A percentile compares a stretch with the other conserved stretches of the same genome.
These are phyloP conservation scores for Xylaria digitata DNA, from an alignment of 2,329 filamentous ascomycete genomes.

Conservation along the genomic window DNA sequence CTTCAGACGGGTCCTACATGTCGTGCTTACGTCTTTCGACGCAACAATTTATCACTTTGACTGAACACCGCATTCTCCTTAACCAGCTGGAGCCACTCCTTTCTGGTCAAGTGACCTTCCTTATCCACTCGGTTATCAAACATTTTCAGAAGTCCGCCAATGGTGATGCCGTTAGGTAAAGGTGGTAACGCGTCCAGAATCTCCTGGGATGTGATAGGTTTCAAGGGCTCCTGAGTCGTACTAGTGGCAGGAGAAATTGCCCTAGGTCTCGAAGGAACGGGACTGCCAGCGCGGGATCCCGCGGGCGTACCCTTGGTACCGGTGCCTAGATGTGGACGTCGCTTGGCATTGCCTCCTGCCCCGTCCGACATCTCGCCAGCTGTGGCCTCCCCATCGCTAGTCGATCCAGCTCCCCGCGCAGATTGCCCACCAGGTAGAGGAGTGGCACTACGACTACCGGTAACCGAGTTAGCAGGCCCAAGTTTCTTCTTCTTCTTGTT, in stretches of 20 bases:
- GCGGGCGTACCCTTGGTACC: slow-evolving; percentile 63
- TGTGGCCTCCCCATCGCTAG: slow-evolving; percentile 79
- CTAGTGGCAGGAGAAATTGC: slow-evolving; percentile 52
- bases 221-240: slow-evolving; percentile 29
- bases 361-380: slow-evolving; percentile 74
- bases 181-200: slow-evolving; percentile 65
- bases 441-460: slow-evolving; percentile 66
- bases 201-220: slow-evolving; percentile 61
- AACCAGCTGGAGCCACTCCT: slow-evolving; percentile 70
- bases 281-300: slow-evolving; percentile 72
- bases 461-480: slow-evolving; percentile 55
- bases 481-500: slow-evolving; percentile 75
- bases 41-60: slow-evolving; percentile 65
- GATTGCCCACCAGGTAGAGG: slow-evolving; percentile 62
- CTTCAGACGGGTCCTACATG: background rate
- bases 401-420: slow-evolving; percentile 65
- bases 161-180: slow-evolving; percentile 62
- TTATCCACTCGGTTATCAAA: slow-evolving; percentile 66
- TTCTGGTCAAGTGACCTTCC: slow-evolving; percentile 62
- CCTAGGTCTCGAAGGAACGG: slow-evolving; percentile 54
- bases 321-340: slow-evolving; percentile 60
- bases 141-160: slow-evolving; percentile 64
- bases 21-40: slow-evolving; percentile 53
- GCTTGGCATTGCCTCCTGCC: slow-evolving; percentile 57
- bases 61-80: slow-evolving; percentile 66